Conservation (phyloP, 2,329 filamentous ascomycete genomes). For the Lasiodiplodia sp. region DNA sequence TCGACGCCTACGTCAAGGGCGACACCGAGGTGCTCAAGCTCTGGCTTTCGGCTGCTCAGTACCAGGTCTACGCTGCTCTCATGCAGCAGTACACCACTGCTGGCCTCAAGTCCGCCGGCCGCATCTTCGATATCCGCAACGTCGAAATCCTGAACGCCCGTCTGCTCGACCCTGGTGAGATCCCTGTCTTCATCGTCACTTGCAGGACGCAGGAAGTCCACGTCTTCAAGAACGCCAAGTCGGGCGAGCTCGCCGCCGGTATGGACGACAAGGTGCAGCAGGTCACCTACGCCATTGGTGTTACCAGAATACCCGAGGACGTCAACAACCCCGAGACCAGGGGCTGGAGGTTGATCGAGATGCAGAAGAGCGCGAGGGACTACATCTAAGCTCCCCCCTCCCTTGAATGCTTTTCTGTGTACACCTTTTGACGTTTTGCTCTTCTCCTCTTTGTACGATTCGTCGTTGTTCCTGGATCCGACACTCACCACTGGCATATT, state of each 20-base stretch:
- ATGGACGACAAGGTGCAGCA: conserved; percentile 99
- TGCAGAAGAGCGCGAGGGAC: conserved; percentile 97
- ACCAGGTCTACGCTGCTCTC: conserved; percentile 94
- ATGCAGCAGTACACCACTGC: conserved; percentile 95
- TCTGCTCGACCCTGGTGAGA: conserved; percentile 83
- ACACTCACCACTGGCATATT: background rate
- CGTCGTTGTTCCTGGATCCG: background rate
- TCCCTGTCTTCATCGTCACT: conserved; percentile 96
- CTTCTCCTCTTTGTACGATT: conserved; percentile 6
- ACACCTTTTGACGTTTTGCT: background rate
- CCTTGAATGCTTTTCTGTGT: background rate
- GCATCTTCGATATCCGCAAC: conserved; percentile 92
- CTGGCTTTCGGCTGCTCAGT: conserved; percentile 96
- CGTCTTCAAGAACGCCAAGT: conserved; percentile 93
- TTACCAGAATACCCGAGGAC: conserved; percentile 92
- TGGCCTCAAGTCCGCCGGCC: conserved; percentile 91
- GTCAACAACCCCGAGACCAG: conserved; percentile 96
- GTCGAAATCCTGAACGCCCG: conserved; percentile 86
- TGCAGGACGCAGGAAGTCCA: conserved; percentile 97
- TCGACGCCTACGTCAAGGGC: conserved; percentile 97
- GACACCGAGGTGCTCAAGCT: conserved; percentile 89
- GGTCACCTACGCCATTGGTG: conserved; percentile 96
- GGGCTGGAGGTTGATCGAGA: conserved; percentile 96
- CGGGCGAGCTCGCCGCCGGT: conserved; percentile 85
- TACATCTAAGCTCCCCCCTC: conserved; percentile 63